Evolutionary conservation across 2,329 filamentous ascomycete genomes (phyloP).

Genomic region (Diplodia seriata): DNA sequence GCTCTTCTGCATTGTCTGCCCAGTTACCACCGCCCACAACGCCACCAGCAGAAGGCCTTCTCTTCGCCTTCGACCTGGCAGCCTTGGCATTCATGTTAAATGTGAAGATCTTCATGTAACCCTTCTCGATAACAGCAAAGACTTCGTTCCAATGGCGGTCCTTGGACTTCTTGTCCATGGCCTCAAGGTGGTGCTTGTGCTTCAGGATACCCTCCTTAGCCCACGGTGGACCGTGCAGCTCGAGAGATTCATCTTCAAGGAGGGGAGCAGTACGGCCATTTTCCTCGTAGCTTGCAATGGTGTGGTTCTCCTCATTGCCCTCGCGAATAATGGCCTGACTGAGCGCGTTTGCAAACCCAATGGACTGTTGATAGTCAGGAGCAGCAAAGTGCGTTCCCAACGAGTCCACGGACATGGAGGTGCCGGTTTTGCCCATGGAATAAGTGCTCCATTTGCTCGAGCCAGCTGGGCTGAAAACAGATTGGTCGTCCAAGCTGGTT

Average conservation of each 20-base stretch:
- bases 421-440: conserved; percentile 87
- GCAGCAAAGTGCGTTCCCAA: conserved; percentile 77
- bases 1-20: conserved; percentile 92
- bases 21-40: conserved; percentile 95
- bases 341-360: conserved; percentile 95
- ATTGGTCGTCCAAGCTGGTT: conserved; percentile 92
- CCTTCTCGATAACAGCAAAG: conserved; percentile 95
- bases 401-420: conserved; percentile 90
- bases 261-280: conserved; percentile 68
- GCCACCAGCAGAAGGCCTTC: conserved; percentile 62
- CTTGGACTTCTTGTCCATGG: conserved; percentile 88
- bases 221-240: conserved; percentile 94
- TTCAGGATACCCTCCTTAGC: conserved; percentile 95
- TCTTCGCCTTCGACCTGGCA: conserved; percentile 69
- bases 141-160: conserved; percentile 94
- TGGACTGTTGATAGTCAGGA: conserved; percentile 90
- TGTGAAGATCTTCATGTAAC: conserved; percentile 91
- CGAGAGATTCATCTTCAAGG: conserved; percentile 90
- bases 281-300: conserved; percentile 63
- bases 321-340: conserved; percentile 97
- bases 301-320: conserved; percentile 76
- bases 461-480: conserved; percentile 86
- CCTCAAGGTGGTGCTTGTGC: conserved; percentile 95
- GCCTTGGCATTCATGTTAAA: conserved; percentile 83
- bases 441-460: conserved; percentile 97